Base-by-base conservation (phyloP, 805 yeast species). In the Wickerhamiella nectarea region DNA sequence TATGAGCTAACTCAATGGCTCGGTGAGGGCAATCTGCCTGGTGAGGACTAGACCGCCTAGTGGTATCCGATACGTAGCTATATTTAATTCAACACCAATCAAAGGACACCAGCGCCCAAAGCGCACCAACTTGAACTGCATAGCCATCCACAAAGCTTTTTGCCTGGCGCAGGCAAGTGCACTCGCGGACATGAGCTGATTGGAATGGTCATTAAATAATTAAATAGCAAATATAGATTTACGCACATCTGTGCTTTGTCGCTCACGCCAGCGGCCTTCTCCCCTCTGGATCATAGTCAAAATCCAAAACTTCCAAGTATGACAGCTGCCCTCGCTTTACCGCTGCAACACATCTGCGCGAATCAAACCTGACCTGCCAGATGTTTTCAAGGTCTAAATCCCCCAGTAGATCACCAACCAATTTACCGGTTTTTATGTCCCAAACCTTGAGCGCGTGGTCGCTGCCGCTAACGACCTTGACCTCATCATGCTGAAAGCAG, bases 281-380 rank as follows among this genome's bases (percentile, higher is more conserved):
- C n/a, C 31, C n/a, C 3, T 28, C 15, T 14, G 56, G 56, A 36
- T 60, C 64, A 44, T 62, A 52, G 38, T 82, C 79, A 63, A 84
- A 89, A 58, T 86, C 95, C 39, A 86, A 63, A 22, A 91, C 78
- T 60, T 87, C 96, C 47, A 91, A 76, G 56, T 67, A 80, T 2
- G 95, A 84, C 45, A 69, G 70, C 49, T 70, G 71, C 8, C 73
- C 73, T 44, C 75, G 70, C 58, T 85, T 93, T 8, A 87, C 91
- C 0, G 98, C 97, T 17, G 94, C 89, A 31, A 89, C 83, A 57
- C 96, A 81, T 41, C 86, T 70, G 47, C 80, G 73, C 50, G 77
- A 75, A 56, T 85, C 93, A 55, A 86, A 84, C 54, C 80, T 74
- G 2, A 89, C 95, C 52, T 91, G 95, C 98, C 98, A 91, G 28